Percentiles rank a stretch among this genome's conserved stretches.
Evolutionary conservation across 2,329 filamentous ascomycete genomes (phyloP).

Genomic region (Aspergillus pseudotamarii): DNA sequence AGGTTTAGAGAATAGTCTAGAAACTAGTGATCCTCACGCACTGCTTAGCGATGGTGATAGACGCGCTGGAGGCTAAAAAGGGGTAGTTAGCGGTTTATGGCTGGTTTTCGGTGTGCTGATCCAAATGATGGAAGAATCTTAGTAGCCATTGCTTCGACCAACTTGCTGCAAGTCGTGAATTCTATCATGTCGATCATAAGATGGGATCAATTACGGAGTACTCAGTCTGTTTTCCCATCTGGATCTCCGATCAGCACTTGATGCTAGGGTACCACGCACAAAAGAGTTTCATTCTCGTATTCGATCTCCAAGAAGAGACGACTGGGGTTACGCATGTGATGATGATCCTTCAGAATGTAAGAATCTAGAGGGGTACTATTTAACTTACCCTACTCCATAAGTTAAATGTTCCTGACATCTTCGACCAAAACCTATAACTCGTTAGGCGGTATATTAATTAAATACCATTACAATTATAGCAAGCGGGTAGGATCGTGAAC

Average conservation of each 20-base stretch:
- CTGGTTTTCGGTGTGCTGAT: neutral
- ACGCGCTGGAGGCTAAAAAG: conserved; percentile 1
- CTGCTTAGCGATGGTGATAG: neutral
- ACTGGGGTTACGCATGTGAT: neutral
- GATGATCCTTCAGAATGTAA: neutral
- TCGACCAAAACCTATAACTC: too few relatives aligned
- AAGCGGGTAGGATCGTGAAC: neutral
- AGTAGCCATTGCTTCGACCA: neutral
- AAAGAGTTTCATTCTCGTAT: neutral
- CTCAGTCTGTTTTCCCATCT: neutral
- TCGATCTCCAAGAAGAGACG: neutral
- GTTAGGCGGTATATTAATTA: neutral
- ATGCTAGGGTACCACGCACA: neutral
- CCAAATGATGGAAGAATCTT: neutral
- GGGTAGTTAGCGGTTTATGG: neutral
- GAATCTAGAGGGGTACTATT: neutral
- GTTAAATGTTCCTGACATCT: conserved; percentile 3
- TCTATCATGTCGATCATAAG: neutral
- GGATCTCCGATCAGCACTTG: neutral
- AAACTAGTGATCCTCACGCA: neutral
- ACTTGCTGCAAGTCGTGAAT: neutral
- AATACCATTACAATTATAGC: neutral
- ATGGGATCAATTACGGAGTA: neutral
- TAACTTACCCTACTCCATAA: neutral
- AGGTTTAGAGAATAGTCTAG: neutral